phyloP scores from a whole-genome alignment of 1,139 yeast genomes.

The Saccharomyces uvarum region DNA sequence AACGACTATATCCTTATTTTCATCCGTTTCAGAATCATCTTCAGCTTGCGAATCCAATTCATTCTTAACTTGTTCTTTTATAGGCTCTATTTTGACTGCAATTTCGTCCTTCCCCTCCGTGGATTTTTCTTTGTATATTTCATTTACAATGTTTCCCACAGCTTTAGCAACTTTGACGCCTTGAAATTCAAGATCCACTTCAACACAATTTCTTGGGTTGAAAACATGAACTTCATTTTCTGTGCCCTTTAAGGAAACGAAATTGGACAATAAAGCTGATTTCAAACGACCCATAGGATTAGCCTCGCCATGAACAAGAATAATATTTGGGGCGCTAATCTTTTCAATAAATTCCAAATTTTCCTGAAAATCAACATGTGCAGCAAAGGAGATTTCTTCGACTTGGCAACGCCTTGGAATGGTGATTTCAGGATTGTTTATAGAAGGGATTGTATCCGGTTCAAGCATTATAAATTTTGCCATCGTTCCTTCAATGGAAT shows the following conservation, averaged over 20 bases:
- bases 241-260: conserved; percentile 72
- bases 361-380: conserved; percentile 95
- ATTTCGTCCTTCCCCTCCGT: conserved; percentile 1
- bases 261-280: conserved; percentile 84
- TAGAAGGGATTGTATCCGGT: conserved; percentile 81
- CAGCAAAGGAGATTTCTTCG: conserved; percentile 97
- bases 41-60: conserved; percentile 7
- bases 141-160: conserved; percentile 65
- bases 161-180: conserved; percentile 85
- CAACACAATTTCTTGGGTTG: conserved; percentile 89
- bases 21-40: conserved; percentile 10
- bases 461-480: conserved; percentile 84
- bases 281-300: conserved; percentile 96
- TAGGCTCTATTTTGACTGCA: conserved; percentile 2
- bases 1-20: conserved; percentile 36
- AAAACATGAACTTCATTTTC: conserved; percentile 87
- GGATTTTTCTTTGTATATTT: conserved; percentile 28
- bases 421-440: conserved; percentile 66
- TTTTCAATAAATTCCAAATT: conserved; percentile 84
- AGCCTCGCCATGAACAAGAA: conserved; percentile 95
- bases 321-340: conserved; percentile 74
- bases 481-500: conserved; percentile 96
- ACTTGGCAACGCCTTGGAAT: conserved; percentile 82
- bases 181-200: conserved; percentile 65
- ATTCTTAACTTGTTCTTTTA: conserved; percentile 5